Conservation (phyloP, 2,329 filamentous ascomycete genomes). For the Scedosporium minutisporum region DNA sequence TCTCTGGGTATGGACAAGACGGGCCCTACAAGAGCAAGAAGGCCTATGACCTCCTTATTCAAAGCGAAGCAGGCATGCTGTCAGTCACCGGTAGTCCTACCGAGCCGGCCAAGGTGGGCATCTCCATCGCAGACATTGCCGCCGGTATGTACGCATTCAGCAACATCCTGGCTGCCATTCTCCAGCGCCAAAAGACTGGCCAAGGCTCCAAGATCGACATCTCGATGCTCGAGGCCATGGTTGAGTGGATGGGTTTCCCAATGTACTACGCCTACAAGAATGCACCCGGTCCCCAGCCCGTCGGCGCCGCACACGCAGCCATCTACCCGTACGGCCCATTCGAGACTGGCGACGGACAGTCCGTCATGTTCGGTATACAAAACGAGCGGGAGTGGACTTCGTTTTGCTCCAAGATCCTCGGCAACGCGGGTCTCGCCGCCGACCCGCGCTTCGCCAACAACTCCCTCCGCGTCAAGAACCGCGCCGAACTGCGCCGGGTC, state of each 20-base stretch:
- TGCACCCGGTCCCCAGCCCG: conserved; percentile 29
- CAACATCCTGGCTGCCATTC: conserved; percentile 38
- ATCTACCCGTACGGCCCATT: conserved; percentile 51
- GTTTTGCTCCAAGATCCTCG: conserved; percentile 37
- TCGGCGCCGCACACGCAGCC: conserved; percentile 41
- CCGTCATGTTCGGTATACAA: conserved; percentile 47
- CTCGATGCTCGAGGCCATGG: conserved; percentile 49
- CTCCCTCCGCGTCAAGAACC: conserved; percentile 33
- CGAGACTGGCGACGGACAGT: conserved; percentile 32
- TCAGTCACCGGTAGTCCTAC: conserved; percentile 36
- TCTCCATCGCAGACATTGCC: conserved; percentile 45
- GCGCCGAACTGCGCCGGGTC: conserved; percentile 32
- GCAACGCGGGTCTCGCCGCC: conserved; percentile 26
- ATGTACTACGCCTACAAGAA: conserved; percentile 42
- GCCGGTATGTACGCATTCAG: conserved; percentile 43
- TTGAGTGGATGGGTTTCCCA: conserved; percentile 50
- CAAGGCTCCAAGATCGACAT: conserved; percentile 41
- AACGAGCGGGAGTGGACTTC: conserved; percentile 47
- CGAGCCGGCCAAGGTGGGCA: conserved; percentile 39
- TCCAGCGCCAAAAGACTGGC: conserved; percentile 38
- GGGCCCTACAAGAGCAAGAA: conserved; percentile 45
- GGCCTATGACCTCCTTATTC: conserved; percentile 44
- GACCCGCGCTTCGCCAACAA: conserved; percentile 40
- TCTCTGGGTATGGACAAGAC: conserved; percentile 41
- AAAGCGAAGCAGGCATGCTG: conserved; percentile 43